phyloP scores from a whole-genome alignment of 345 rosid genomes.

The Nephelium lappaceum region DNA sequence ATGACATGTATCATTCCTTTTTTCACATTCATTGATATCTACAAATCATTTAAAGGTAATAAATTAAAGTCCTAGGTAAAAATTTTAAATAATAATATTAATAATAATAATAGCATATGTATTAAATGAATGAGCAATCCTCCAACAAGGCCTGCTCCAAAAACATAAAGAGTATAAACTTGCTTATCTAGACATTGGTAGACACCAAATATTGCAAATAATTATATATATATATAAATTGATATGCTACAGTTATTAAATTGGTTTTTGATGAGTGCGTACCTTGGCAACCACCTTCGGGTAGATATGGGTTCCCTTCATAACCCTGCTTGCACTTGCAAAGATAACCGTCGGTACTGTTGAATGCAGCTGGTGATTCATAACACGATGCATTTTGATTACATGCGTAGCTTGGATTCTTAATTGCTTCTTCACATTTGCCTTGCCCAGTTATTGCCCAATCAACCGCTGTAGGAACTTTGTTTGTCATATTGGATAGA shows the following conservation, averaged over 20 bases:
- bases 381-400: not conserved
- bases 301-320: conserved; percentile 36
- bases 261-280: too few species aligned
- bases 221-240: too few species aligned
- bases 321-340: conserved; percentile 34
- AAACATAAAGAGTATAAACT: too few species aligned
- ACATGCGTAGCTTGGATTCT: conserved; percentile 3
- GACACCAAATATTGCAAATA: too few species aligned
- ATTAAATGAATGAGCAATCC: too few species aligned
- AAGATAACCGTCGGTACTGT: conserved; percentile 14
- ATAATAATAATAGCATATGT: too few species aligned
- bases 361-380: not conserved
- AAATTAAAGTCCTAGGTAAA: conserved; percentile 8
- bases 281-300: not conserved
- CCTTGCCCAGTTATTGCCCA: conserved; percentile 36
- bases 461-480: conserved; percentile 32
- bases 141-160: too few species aligned
- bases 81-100: too few species aligned
- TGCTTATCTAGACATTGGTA: too few species aligned
- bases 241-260: too few species aligned
- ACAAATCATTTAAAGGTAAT: not conserved
- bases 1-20: too few species aligned
- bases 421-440: conserved; percentile 11
- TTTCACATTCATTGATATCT: conserved; percentile 13
- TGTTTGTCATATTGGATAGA: not conserved